Base-by-base conservation (phyloP, 1,284 basidiomycete genomes). In the Gymnopus androsaceus region DNA sequence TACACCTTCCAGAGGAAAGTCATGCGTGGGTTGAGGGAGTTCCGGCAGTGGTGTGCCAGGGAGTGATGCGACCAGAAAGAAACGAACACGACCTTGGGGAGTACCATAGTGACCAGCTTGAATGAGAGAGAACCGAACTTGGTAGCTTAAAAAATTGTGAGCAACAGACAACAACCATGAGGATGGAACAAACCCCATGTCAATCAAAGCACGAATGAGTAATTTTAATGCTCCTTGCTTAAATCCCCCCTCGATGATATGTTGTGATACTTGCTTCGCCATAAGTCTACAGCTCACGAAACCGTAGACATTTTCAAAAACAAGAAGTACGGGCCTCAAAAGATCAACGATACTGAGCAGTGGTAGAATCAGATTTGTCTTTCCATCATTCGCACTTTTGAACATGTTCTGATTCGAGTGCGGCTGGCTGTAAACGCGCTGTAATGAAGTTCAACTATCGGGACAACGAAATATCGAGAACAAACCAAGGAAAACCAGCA, bases 281-380 rank as follows among this genome's bases (percentile, higher is more conserved):
- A 80, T 78, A 17, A 90, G 77, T 11, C 72, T 77, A 61, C 76
- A 86, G 12, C 65, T 69, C 1, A 88, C 63, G 63, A 91, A 90
- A 0, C 88, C 89, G 0, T 80, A 74, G 11, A 91, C 88, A 62
- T 91, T 91, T 67, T 91, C 88, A 44, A 90, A 81, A 59, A 85
- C 77, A 57, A 80, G 82, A 54, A 80, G 82, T n/a, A 73, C 71
- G 0, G 90, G 88, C 30, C 70, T 68, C 25, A 85, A 70, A 48
- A 79, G 77, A 59, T 91, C 87, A 1, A 91, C 74, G 65, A 75
- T 87, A 1, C 88, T 85, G 3, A 90, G 69, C 0, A 83, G 72
- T 1, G 76, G 83, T 11, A 85, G 68, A 37, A 85, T 78, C 1
- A 85, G 64, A 59, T 79, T 82, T 57, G 77, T 83, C 63, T 84